Evolutionary conservation across 805 yeast genomes (phyloP).

Genomic region (Dipodascopsis uninucleata): DNA sequence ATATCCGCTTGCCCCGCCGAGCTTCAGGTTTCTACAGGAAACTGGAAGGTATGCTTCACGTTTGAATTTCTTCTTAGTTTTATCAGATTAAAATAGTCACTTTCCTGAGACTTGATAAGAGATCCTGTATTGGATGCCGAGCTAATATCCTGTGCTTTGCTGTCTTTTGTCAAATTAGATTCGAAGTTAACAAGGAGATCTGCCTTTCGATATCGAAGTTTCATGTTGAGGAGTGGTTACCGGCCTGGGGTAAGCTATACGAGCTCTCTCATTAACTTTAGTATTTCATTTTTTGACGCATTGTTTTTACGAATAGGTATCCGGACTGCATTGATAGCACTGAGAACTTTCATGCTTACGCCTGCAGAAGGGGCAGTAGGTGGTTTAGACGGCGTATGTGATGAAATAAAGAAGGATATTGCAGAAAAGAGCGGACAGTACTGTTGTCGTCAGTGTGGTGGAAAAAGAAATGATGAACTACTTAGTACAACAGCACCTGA

Average conservation of each 20-base stretch:
- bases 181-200: slow-evolving; percentile 23
- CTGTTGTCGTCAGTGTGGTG: slow-evolving; percentile 9
- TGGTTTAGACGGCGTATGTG: slow-evolving; percentile 23
- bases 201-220: slow-evolving; percentile 26
- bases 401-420: slow-evolving; percentile 15
- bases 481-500: slow-evolving; percentile 1
- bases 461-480: slow-evolving; percentile 7
- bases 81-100: background rate
- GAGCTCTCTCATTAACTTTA: background rate
- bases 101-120: too few species aligned
- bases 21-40: slow-evolving; percentile 29
- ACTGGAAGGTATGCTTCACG: slow-evolving; percentile 7
- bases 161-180: slow-evolving; percentile 1
- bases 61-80: background rate
- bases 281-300: too few species aligned
- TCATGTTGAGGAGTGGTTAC: slow-evolving; percentile 27
- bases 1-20: slow-evolving; percentile 87
- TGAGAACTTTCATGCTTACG: slow-evolving; percentile 23
- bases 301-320: slow-evolving; percentile 10
- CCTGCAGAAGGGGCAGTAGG: slow-evolving; percentile 26
- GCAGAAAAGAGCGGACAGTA: slow-evolving; percentile 15
- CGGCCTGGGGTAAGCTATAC: slow-evolving; percentile 21
- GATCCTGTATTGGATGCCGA: too few species aligned
- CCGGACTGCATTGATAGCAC: slow-evolving; percentile 22
- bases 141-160: background rate